Conservation (phyloP, 2,329 filamentous ascomycete species). For the Alternaria gaisen region DNA sequence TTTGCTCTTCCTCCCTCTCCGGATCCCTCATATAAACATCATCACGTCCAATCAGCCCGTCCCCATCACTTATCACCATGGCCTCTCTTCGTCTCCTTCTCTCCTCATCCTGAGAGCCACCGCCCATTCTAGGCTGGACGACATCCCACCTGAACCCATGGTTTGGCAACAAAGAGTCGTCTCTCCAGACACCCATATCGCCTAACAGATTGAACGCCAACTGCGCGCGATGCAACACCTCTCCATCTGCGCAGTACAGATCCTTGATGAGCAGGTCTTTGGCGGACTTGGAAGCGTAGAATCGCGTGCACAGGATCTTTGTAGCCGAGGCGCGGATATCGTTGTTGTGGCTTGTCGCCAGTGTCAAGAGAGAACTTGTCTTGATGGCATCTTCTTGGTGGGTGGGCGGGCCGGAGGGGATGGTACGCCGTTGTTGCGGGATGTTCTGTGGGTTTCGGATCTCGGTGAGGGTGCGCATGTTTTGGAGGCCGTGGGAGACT, state of each 20-base stretch:
- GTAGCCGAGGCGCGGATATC: conserved; percentile 54
- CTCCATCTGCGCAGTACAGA: conserved; percentile 29
- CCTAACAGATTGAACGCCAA: conserved; percentile 40
- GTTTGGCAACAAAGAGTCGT: conserved; percentile 13
- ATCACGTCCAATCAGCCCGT: conserved; percentile 72
- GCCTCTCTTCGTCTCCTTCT: conserved; percentile 82
- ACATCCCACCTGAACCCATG: neutral
- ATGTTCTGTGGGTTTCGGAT: conserved; percentile 68
- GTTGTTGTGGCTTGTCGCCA: conserved; percentile 54
- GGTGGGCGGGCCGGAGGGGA: conserved; percentile 65
- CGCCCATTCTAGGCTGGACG: conserved; percentile 24
- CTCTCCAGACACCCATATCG: conserved; percentile 32
- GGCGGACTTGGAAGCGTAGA: conserved; percentile 35
- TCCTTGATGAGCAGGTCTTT: conserved; percentile 35
- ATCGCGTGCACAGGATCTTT: conserved; percentile 50
- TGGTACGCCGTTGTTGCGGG: conserved; percentile 52
- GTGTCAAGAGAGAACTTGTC: conserved; percentile 51
- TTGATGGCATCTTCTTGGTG: conserved; percentile 68
- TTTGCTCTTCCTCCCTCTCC: conserved; percentile 21
- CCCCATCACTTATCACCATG: conserved; percentile 91
- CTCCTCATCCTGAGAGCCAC: conserved; percentile 73
- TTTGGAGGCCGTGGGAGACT: conserved; percentile 66
- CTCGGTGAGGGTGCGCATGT: conserved; percentile 70
- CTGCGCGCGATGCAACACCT: conserved; percentile 31
- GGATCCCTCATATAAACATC: conserved; percentile 75